A percentile compares a stretch with the other conserved stretches of the same genome.
Conservation (phyloP, 805 yeast species). For the Citeromyces matritensis region DNA sequence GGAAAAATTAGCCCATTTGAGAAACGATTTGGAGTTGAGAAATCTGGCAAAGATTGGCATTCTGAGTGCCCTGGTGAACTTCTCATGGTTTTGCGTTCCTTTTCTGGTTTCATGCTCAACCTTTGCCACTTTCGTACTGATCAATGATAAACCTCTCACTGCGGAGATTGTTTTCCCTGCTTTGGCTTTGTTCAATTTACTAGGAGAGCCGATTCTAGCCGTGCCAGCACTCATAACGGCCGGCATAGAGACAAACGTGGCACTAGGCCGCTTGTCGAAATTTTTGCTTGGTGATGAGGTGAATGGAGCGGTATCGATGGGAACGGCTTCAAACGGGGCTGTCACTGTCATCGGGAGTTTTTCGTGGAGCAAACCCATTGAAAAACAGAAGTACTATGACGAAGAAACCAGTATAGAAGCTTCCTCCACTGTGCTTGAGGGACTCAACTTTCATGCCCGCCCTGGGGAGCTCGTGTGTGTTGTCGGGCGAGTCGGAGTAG, state of each 20-base stretch:
- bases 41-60: constrained; percentile 65
- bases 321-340: constrained; percentile 35
- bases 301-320: constrained; percentile 49
- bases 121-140: constrained; percentile 62
- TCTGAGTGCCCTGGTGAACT: constrained; percentile 52
- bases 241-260: constrained; percentile 80
- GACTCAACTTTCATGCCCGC: constrained; percentile 45
- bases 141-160: constrained; percentile 49
- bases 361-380: constrained; percentile 46
- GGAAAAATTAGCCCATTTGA: constrained; percentile 57
- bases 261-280: constrained; percentile 55
- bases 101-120: constrained; percentile 81
- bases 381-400: too few relatives aligned
- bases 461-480: constrained; percentile 76
- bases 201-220: constrained; percentile 84
- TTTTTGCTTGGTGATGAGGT: constrained; percentile 69
- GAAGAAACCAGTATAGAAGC: constrained; percentile 19
- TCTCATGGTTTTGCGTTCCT: constrained; percentile 80
- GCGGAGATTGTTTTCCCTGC: constrained; percentile 93
- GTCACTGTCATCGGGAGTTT: constrained; percentile 56
- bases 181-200: constrained; percentile 70
- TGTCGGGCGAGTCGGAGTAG: constrained; percentile 84
- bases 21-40: constrained; percentile 75
- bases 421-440: constrained; percentile 50
- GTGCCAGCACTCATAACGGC: constrained; percentile 83